phyloP scores from a whole-genome alignment of 495 filamentous ascomycete species.

The Corynascus novoguineensis region DNA sequence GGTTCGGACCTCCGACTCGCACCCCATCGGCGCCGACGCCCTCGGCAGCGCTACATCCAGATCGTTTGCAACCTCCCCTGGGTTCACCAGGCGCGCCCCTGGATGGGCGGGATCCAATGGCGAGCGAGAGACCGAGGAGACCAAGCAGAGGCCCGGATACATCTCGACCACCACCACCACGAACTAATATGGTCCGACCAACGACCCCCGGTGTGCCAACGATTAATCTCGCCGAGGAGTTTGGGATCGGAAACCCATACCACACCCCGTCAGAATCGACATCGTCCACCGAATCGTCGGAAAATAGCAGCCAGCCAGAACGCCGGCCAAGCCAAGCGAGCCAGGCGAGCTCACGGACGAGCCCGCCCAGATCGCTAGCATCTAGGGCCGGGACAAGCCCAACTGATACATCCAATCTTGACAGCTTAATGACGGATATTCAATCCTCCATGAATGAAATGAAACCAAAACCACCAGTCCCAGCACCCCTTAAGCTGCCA shows the following conservation, averaged over 20 bases:
- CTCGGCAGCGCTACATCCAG: constrained; percentile 24
- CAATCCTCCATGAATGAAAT: constrained; percentile 44
- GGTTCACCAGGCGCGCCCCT: constrained; percentile 20
- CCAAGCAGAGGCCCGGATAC: constrained; percentile 47
- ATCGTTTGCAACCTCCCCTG: constrained; percentile 33
- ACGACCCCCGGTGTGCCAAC: constrained; percentile 33
- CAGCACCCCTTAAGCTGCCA: constrained; percentile 27
- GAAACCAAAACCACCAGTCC: constrained; percentile 15
- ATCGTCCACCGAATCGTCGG: constrained; percentile 60
- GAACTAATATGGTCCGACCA: constrained; percentile 39
- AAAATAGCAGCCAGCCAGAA: constrained; percentile 38
- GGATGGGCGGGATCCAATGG: constrained; percentile 15
- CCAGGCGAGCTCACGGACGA: constrained; percentile 69
- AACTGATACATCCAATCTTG: constrained; percentile 37
- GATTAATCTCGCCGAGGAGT: constrained; percentile 47
- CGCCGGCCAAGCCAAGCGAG: constrained; percentile 59
- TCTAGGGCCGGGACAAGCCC: constrained; percentile 36
- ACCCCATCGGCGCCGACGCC: constrained; percentile 42
- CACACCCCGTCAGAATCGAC: constrained; percentile 62
- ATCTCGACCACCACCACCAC: constrained; percentile 44
- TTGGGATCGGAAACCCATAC: constrained; percentile 51
- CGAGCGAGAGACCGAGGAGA: constrained; percentile 31
- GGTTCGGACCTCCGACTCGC: constrained; percentile 35
- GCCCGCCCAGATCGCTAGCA: constrained; percentile 45
- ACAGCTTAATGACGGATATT: constrained; percentile 49